Conservation (phyloP, 2,329 filamentous ascomycete genomes). For the Aspergillus brasiliensis region DNA sequence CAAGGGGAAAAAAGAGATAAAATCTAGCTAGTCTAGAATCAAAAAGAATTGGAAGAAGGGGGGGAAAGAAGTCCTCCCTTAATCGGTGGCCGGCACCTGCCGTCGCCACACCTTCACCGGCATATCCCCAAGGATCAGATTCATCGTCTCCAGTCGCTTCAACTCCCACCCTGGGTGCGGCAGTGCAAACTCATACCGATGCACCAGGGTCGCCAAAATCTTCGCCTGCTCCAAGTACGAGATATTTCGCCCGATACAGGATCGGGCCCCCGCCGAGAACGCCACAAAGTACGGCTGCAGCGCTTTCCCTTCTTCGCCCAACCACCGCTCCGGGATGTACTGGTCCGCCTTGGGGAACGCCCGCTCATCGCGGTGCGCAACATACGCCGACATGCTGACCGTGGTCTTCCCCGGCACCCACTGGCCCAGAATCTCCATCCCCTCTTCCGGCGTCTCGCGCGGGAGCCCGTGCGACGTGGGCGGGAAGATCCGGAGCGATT, state of each 20-base stretch:
- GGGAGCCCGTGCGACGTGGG: constrained; percentile 49
- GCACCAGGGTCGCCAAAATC: constrained; percentile 42
- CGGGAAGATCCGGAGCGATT: constrained; percentile 50
- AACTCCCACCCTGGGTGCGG: constrained; percentile 29
- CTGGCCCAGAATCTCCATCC: constrained; percentile 47
- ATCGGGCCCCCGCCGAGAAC: constrained; percentile 44
- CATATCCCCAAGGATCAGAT: constrained; percentile 35
- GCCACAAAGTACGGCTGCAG: constrained; percentile 44
- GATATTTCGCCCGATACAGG: constrained; percentile 48
- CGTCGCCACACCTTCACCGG: constrained; percentile 36
- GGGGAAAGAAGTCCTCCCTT: constrained; percentile 6
- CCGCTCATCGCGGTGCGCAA: constrained; percentile 41
- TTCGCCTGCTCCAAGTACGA: constrained; percentile 55
- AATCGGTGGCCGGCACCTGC: constrained; percentile 5
- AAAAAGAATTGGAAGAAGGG: constrained; percentile 1
- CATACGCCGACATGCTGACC: constrained; percentile 46
- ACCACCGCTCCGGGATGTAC: constrained; percentile 47
- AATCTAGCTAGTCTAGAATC: neutral
- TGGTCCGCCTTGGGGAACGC: constrained; percentile 43
- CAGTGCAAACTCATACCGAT: constrained; percentile 35
- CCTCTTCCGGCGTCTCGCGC: constrained; percentile 50
- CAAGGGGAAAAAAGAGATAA: too few species aligned
- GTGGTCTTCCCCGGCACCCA: constrained; percentile 49
- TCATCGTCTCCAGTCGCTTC: constrained; percentile 32
- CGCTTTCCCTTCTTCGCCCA: constrained; percentile 44